phyloP scores from a whole-genome alignment of 2,329 filamentous ascomycete genomes.

The Beauveria rudraprayagi region DNA sequence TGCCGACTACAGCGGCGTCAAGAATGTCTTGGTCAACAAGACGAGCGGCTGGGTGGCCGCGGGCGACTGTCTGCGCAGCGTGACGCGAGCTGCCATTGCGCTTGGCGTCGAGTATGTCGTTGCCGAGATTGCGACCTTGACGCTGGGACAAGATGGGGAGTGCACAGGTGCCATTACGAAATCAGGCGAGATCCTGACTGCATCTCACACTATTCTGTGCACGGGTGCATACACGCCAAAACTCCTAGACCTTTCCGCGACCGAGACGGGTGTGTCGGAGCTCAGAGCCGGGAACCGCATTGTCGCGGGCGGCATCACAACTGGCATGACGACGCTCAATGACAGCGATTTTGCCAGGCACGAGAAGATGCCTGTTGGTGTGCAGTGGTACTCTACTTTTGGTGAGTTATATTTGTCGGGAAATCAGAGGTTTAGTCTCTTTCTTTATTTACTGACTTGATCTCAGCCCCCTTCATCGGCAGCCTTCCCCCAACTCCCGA shows the following conservation, averaged over 20 bases:
- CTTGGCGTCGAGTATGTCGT: constrained; percentile 52
- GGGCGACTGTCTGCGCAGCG: constrained; percentile 45
- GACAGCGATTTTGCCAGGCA: constrained; percentile 36
- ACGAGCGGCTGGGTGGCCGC: constrained; percentile 58
- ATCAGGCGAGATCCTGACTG: constrained; percentile 36
- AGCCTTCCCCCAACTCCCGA: constrained; percentile 46
- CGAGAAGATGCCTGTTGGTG: constrained; percentile 40
- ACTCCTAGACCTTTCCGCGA: constrained; percentile 44
- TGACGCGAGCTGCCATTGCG: constrained; percentile 44
- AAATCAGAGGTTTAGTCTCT: no score
- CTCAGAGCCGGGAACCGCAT: constrained; percentile 48
- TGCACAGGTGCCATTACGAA: constrained; percentile 42
- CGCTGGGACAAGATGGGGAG: constrained; percentile 35
- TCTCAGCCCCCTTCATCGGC: constrained; percentile 46
- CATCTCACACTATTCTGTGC: constrained; percentile 44
- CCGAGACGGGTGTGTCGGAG: constrained; percentile 34
- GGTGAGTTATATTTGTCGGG: constrained; percentile 17
- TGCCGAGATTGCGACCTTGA: constrained; percentile 40
- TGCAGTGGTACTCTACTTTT: constrained; percentile 31
- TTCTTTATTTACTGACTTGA: constrained; percentile 20
- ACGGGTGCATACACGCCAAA: constrained; percentile 52
- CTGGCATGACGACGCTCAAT: constrained; percentile 47
- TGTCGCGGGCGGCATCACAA: constrained; percentile 50
- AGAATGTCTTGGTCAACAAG: constrained; percentile 52
- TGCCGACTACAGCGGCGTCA: constrained; percentile 51